Base-by-base conservation (phyloP, 106 monocot genomes). In the Dendrobium huoshanense region DNA sequence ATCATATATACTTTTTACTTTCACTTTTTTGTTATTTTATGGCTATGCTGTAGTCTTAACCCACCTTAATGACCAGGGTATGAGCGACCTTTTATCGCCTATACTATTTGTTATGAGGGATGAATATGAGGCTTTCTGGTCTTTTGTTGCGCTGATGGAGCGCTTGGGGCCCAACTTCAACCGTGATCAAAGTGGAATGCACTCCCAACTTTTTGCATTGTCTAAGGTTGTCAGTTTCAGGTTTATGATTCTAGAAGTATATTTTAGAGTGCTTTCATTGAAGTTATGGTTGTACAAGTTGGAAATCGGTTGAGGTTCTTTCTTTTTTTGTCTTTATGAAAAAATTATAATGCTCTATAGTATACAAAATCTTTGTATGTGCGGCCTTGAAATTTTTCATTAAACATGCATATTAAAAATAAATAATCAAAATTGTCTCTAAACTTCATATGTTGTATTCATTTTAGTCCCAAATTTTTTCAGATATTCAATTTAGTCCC, bases 161-260 rank as follows among this genome's bases (percentile, higher is more conserved):
- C 86, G 92, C 25, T 80, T 95, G 54, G 94, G 94, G 8, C 92
- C 94, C 43, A 95, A 95, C 81, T 94, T 94, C 79, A 94, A 94
- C 43, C 91, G 94, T 77, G 94, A 94, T 72, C 94, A 94, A 75
- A 94, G 83, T 79, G 94, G 94, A 37, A 94, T 94, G 94, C 94
- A 94, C 59, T 83, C 94, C 27, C 94, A 94, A 79, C 88, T 94
- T 56, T 86, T 94, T 77, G 91, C 94, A 70, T 84, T 94, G 51
- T 87, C 86, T 72, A 94, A 95, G 94, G 94, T 95, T 61, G 22
- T 5, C 22, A 61, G 3, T 61, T 61, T 22, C n/a, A 6, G 4
- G 65, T 49, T 67, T 45, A 10, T 79, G 20, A 20, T 41, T 20
- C 72, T 17, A 25, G 45, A 41, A 67, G 8, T 41, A 43, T 68